phyloP scores from a whole-genome alignment of 164 flowering plant species.

The Dillenia suffruticosa region DNA sequence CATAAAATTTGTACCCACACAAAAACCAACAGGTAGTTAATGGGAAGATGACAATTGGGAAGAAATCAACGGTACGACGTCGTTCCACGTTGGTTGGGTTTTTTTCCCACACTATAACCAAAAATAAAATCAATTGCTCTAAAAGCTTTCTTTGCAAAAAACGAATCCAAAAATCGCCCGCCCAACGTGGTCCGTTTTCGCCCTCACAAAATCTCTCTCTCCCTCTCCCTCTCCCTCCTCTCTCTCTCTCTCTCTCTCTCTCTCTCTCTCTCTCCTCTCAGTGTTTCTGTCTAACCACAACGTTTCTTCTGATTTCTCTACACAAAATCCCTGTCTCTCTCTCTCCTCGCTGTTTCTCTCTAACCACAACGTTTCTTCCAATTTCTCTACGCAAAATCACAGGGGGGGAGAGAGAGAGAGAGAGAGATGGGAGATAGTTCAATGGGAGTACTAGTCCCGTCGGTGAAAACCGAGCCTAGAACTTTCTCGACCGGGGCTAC shows the following conservation, averaged over 20 bases:
- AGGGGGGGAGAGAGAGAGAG: background rate
- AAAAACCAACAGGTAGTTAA: too few relatives aligned
- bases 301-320: background rate
- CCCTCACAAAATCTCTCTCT: conserved; percentile 9
- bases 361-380: too few relatives aligned
- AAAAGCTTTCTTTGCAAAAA: too few relatives aligned
- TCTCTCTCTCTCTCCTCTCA: background rate
- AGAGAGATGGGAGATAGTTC: conserved; percentile 35
- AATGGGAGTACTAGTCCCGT: conserved; percentile 51
- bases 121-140: too few relatives aligned
- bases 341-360: background rate
- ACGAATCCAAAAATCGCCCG: too few relatives aligned
- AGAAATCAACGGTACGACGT: too few relatives aligned
- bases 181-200: conserved; percentile 12
- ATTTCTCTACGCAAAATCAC: background rate
- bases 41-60: too few relatives aligned
- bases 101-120: too few relatives aligned
- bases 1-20: too few relatives aligned
- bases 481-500: conserved; percentile 12
- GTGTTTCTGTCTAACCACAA: background rate
- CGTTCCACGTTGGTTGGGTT: too few relatives aligned
- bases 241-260: background rate
- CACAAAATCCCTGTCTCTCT: background rate
- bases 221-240: background rate
- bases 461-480: conserved; percentile 40